Evolutionary conservation across 2,329 filamentous ascomycete genomes (phyloP), one percentile per base, ranked within the genome.

Genomic region (Periconia digitata): DNA sequence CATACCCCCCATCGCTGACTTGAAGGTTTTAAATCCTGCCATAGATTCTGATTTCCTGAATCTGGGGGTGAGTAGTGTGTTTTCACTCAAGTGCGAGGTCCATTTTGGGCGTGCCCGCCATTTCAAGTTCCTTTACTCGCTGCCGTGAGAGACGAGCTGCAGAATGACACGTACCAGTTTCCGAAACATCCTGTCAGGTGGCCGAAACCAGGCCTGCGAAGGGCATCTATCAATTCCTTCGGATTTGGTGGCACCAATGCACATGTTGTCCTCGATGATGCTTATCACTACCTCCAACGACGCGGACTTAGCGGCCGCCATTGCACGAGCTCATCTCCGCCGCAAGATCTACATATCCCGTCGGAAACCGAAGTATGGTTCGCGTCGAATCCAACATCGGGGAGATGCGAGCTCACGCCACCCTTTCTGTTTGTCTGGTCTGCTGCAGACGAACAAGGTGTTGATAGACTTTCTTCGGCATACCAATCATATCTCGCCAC

Each of bases 1-100:
- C 20, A 58, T 67, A 2, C 55, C 67, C 3, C 67, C 50, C 58
- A 68, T 71, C 27, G 53, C 65, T n/a, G 59, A 65, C 12, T 54
- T 71, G 15, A 49, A 61, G 8, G 67, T 55, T 27, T 54, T 69
- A 15, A 74, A 69, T 37, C 59, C 58, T 6, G 34, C 39, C n/a
- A 54, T 59, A 8, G 43, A 47, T 6, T 32, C 36, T 5, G 41
- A 47, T 23, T 46, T 46, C 10, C 42, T 43, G 16, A 52, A 53
- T 34, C 20, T 47, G 37, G 22, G 17, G n/a, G 37, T 40, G n/a
- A 21, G 37, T 40, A 12, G 15, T 10, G n/a, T n/a, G n/a, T n/a
- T n/a, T n/a, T n/a, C n/a, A n/a, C n/a, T n/a, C n/a, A n/a, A n/a
- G n/a, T n/a, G n/a, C n/a, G n/a, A n/a, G n/a, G n/a, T n/a, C n/a